A percentile compares a stretch with the other conserved stretches of the same genome.
Evolutionary conservation across 371 early-diverging fungal species (phyloP).

Genomic region (Capniomyces stellatus): DNA sequence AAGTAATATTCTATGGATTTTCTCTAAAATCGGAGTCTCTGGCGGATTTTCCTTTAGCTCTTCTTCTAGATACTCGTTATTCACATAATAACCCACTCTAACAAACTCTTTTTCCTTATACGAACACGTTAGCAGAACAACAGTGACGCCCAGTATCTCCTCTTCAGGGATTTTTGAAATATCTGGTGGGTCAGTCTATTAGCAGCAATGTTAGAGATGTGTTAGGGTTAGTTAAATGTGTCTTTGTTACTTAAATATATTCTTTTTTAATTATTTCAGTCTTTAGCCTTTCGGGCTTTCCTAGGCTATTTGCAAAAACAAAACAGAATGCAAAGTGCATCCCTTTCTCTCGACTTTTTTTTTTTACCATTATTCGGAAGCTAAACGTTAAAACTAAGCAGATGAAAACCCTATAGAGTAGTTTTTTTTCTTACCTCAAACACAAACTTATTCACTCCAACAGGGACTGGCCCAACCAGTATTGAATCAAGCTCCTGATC

Average conservation of each 20-base stretch:
- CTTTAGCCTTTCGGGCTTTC: too few relatives aligned
- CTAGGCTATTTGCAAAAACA: too few relatives aligned
- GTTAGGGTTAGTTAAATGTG: too few relatives aligned
- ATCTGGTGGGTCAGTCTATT: constrained; percentile 45
- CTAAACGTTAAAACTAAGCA: too few relatives aligned
- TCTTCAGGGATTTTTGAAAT: constrained; percentile 38
- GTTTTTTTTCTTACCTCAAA: constrained; percentile 46
- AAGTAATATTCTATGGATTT: constrained; percentile 65
- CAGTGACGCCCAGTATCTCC: constrained; percentile 75
- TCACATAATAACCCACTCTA: constrained; percentile 89
- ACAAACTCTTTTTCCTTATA: constrained; percentile 83
- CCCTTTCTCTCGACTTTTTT: too few relatives aligned
- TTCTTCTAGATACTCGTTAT: constrained; percentile 79
- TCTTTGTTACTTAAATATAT: too few relatives aligned
- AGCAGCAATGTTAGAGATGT: too few relatives aligned
- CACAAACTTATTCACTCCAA: constrained; percentile 87
- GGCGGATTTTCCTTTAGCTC: constrained; percentile 45
- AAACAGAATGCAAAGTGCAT: too few relatives aligned
- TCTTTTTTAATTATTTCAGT: too few relatives aligned
- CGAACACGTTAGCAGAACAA: constrained; percentile 71
- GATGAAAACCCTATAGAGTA: too few relatives aligned
- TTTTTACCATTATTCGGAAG: too few relatives aligned
- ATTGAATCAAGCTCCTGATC: constrained; percentile 91
- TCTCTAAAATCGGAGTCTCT: constrained; percentile 38
- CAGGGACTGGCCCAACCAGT: constrained; percentile 91